Percentiles rank a stretch among this genome's conserved stretches.
phyloP scores from a whole-genome alignment of 176 grass and related monocot genomes.

The Oryza rufipogon region DNA sequence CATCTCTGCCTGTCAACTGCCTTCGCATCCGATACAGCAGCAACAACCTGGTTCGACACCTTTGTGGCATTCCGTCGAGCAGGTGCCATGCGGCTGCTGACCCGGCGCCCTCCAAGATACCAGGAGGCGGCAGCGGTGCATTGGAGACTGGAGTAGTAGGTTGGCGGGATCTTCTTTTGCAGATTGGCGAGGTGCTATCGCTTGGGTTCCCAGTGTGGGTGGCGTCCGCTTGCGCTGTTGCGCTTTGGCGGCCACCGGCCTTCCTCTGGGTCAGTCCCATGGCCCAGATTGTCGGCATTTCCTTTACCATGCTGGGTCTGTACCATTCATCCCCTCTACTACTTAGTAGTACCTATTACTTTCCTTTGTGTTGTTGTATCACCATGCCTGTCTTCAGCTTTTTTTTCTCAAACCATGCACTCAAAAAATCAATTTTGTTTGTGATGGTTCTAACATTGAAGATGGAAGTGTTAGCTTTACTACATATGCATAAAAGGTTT shows the following conservation, averaged over 20 bases:
- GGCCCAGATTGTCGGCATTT: slow-evolving; percentile 67
- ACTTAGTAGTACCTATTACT: background rate
- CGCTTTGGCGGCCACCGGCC: slow-evolving; percentile 59
- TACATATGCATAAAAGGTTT: background rate
- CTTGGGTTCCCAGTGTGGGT: slow-evolving; percentile 93
- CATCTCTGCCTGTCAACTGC: background rate
- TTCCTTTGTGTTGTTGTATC: no score
- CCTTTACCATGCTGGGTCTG: slow-evolving; percentile 83
- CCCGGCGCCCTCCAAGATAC: background rate
- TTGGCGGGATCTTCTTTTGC: slow-evolving; percentile 36
- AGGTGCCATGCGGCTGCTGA: slow-evolving; percentile 21
- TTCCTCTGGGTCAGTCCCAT: slow-evolving; percentile 73
- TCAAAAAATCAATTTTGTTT: background rate
- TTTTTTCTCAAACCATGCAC: no score
- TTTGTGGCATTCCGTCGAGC: slow-evolving; percentile 4
- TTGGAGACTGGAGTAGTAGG: background rate
- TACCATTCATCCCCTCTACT: background rate
- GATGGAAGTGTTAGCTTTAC: background rate
- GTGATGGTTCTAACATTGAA: background rate
- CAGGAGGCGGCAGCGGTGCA: background rate
- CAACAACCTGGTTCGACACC: slow-evolving; percentile 7
- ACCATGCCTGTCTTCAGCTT: no score
- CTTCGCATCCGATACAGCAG: background rate
- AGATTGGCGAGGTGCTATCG: slow-evolving; percentile 61
- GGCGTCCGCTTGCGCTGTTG: slow-evolving; percentile 57